These are phyloP conservation scores for Aureobasidium sp. DNA, from an alignment of 2,329 filamentous ascomycete species.

Conservation along the genomic window DNA sequence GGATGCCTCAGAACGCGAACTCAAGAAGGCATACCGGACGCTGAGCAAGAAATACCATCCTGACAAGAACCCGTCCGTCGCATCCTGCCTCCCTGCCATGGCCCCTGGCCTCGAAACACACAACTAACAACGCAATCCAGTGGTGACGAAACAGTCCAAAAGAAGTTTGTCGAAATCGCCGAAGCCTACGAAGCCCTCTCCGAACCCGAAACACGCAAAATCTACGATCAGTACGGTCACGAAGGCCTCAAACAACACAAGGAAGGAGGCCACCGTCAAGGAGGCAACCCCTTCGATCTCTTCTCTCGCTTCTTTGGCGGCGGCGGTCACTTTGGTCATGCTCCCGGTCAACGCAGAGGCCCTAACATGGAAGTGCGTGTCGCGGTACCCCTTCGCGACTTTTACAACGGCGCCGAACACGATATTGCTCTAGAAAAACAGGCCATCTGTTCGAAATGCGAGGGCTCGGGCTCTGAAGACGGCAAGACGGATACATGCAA, in stretches of 20 bases:
- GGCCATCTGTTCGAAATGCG: slow-evolving; percentile 86
- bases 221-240: slow-evolving; percentile 92
- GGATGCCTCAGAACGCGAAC: slow-evolving; percentile 73
- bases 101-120: not conserved
- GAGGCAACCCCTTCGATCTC: slow-evolving; percentile 86
- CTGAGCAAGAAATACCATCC: slow-evolving; percentile 95
- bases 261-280: slow-evolving; percentile 51
- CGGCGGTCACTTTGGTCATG: slow-evolving; percentile 68
- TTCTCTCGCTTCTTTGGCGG: slow-evolving; percentile 97
- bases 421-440: slow-evolving; percentile 92
- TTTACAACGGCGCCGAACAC: slow-evolving; percentile 82
- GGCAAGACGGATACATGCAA: slow-evolving; percentile 66
- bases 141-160: slow-evolving; percentile 68
- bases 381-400: slow-evolving; percentile 72
- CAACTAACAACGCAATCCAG: slow-evolving; percentile 37
- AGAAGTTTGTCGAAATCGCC: slow-evolving; percentile 89
- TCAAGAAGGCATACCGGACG: slow-evolving; percentile 87
- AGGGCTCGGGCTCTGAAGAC: slow-evolving; percentile 77
- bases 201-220: slow-evolving; percentile 68
- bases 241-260: slow-evolving; percentile 81
- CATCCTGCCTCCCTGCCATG: not conserved
- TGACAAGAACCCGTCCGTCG: slow-evolving; percentile 86
- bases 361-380: slow-evolving; percentile 86
- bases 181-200: slow-evolving; percentile 93
- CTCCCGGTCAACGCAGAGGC: slow-evolving; percentile 68